phyloP scores from a whole-genome alignment of 2,329 filamentous ascomycete species.

The Beauveria sp. region DNA sequence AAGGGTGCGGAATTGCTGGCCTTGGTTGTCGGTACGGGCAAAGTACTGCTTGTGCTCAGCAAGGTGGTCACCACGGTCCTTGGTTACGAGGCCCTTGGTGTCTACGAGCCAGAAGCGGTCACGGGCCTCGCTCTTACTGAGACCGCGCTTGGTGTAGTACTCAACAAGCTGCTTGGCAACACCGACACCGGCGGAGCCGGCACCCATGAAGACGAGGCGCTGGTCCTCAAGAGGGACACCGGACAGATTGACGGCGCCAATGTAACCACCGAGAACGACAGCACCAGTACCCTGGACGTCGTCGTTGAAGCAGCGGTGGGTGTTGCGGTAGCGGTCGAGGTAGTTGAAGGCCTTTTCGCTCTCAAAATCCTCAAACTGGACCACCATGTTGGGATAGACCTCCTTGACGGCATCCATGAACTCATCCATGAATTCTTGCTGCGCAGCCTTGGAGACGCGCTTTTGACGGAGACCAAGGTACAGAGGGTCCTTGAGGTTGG shows the following conservation, averaged over 20 bases:
- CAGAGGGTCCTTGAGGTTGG: constrained; percentile 60
- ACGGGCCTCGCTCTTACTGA: constrained; percentile 79
- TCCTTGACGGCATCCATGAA: constrained; percentile 89
- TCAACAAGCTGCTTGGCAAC: constrained; percentile 97
- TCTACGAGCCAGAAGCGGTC: constrained; percentile 97
- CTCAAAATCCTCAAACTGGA: constrained; percentile 98
- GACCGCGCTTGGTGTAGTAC: constrained; percentile 88
- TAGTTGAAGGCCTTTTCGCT: constrained; percentile 87
- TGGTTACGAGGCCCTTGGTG: constrained; percentile 90
- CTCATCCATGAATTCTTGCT: constrained; percentile 92
- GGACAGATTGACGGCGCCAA: constrained; percentile 72
- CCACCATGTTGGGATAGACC: constrained; percentile 57
- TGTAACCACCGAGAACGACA: constrained; percentile 80
- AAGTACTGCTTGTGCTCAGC: constrained; percentile 82
- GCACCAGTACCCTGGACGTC: constrained; percentile 97
- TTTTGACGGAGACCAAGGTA: constrained; percentile 86
- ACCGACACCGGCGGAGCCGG: constrained; percentile 90
- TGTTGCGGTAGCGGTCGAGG: constrained; percentile 78
- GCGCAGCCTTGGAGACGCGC: constrained; percentile 69
- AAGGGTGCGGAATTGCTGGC: constrained; percentile 67
- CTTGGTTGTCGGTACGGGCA: constrained; percentile 55
- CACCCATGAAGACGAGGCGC: constrained; percentile 90
- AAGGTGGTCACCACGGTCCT: constrained; percentile 86
- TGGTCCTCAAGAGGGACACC: constrained; percentile 83
- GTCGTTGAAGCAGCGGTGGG: constrained; percentile 96